Evolutionary conservation across 345 rosid genomes (phyloP), one percentile per base, ranked within the genome.

Genomic region (Eucalyptus tenuipes): DNA sequence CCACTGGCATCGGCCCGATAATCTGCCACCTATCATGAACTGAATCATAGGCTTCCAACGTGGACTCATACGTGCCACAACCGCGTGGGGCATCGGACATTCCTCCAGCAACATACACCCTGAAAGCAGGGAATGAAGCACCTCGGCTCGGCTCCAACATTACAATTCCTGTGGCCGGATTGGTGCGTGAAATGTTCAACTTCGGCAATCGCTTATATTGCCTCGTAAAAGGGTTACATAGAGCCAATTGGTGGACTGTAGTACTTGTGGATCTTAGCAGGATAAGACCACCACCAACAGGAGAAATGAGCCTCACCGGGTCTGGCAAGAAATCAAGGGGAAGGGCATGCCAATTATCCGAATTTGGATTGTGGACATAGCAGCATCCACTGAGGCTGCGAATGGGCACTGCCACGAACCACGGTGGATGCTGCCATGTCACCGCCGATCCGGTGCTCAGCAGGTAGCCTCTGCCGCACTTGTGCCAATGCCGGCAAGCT

Each of bases 41-140:
- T 8, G 94, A 93, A 84, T 92, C 94, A 42, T 94, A 94, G 92
- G 92, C 89, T 89, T 94, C 96, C 86, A 94, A 25, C 7, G 90
- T 90, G 85, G 93, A 11, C 49, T 94, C 96, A 31, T 93, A 92
- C 4, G 61, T 89, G 86, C 95, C 91, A 40, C 93, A 93, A 2
- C 89, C 8, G 47, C 47, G 84, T 7, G 84, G 47, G 47, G 84
- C 91, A 13, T 90, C 91, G 5, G 93, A 93, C 95, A 93, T 92
- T 29, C 96, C 96, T 1, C 95, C 96, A 3, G 93, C 96, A 88
- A 94, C 94, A 88, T 94, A 94, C 88, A 92, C 86, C 86, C 86
- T 81, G 86, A 92, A 94, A 42, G 45, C 10, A 4, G 89, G 88
- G 52, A 59, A 88, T 42, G 85, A 88, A 57, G 88, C 50, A 7